A percentile compares a stretch with the other conserved stretches of the same genome.
These are phyloP conservation scores for Chenopodium album DNA, from an alignment of 148 eudicot species.

Conservation along the genomic window DNA sequence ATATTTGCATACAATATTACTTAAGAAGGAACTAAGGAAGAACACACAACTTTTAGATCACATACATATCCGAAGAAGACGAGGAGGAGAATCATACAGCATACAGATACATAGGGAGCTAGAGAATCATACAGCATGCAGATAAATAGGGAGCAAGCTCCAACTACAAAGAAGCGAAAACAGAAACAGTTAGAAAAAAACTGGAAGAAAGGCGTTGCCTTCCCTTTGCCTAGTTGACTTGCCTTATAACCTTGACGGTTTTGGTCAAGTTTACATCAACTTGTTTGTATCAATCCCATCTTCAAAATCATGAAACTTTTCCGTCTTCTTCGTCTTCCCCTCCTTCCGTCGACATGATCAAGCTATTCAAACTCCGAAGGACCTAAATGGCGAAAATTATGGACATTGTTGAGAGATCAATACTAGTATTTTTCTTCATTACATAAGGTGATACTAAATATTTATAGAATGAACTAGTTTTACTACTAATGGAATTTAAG, in stretches of 20 bases:
- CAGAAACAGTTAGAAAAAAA: slow-evolving; percentile 20
- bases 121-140: too few relatives aligned
- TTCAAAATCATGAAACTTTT: not conserved
- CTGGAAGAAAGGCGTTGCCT: slow-evolving; percentile 98
- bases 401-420: not conserved
- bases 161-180: not conserved
- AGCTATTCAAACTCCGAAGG: not conserved
- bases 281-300: not conserved
- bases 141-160: not conserved
- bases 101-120: not conserved
- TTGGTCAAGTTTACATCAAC: slow-evolving; percentile 9
- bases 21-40: not conserved
- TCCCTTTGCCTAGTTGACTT: slow-evolving; percentile 89
- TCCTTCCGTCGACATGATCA: not conserved
- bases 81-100: not conserved
- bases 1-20: not conserved
- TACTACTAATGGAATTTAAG: not conserved
- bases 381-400: not conserved
- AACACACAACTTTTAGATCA: not conserved
- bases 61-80: not conserved
- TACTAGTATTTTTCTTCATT: not conserved
- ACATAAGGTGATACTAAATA: not conserved
- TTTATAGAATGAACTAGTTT: not conserved
- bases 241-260: slow-evolving; percentile 35
- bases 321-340: too few relatives aligned